A percentile compares a stretch with the other conserved stretches of the same genome.
phyloP scores from a whole-genome alignment of 2,329 filamentous ascomycete species.

The Penicillium sp. region DNA sequence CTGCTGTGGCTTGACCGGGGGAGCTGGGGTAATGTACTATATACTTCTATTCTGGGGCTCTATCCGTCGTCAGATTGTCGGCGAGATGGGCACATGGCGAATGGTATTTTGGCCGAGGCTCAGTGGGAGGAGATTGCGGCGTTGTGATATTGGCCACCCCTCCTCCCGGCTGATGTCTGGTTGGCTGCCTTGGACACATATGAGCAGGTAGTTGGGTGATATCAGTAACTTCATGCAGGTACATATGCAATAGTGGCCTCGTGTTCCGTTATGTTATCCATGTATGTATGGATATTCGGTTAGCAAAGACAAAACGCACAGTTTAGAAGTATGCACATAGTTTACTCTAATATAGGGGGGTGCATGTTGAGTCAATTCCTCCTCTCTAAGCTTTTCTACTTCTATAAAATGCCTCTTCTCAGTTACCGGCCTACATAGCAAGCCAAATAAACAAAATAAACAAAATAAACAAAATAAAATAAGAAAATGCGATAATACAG shows the following conservation, averaged over 20 bases:
- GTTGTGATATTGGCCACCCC: neutral
- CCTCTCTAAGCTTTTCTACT: too few relatives aligned
- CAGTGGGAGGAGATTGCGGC: neutral
- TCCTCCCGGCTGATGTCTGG: neutral
- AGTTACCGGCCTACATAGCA: neutral
- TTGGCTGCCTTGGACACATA: neutral
- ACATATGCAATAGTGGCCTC: neutral
- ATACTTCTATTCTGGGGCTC: neutral
- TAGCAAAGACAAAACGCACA: neutral
- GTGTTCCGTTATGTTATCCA: neutral
- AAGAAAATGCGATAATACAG: neutral
- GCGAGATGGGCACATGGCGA: neutral
- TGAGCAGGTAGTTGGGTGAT: neutral
- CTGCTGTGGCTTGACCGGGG: neutral
- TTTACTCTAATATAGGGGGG: neutral
- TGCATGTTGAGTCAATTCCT: neutral
- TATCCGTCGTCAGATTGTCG: too few relatives aligned
- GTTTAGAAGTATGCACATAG: neutral
- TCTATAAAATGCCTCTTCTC: too few relatives aligned
- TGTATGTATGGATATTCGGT: neutral
- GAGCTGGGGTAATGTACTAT: neutral
- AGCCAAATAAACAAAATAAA: neutral
- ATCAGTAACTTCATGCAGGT: conserved; percentile 1
- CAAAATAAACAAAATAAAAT: too few relatives aligned
- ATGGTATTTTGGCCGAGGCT: neutral